These are phyloP conservation scores for Annona squamosa DNA, from an alignment of 164 flowering plant genomes.

Conservation along the genomic window DNA sequence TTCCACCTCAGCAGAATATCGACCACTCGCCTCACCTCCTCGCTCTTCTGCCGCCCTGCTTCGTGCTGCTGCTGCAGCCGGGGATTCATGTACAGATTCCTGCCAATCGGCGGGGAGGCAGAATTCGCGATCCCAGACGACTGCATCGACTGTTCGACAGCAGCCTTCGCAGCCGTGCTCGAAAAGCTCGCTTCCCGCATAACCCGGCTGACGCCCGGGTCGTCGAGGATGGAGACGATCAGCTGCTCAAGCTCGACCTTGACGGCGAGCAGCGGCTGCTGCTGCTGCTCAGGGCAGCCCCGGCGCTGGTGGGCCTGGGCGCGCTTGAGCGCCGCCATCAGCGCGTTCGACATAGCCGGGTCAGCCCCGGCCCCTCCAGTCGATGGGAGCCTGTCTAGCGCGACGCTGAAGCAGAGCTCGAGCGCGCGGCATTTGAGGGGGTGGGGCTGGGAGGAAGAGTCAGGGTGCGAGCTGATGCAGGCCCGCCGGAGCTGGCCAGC, in stretches of 20 bases:
- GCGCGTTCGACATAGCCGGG: slow-evolving; percentile 88
- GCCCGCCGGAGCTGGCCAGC: slow-evolving; percentile 79
- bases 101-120: slow-evolving; percentile 14
- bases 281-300: slow-evolving; percentile 95
- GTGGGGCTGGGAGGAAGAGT: slow-evolving; percentile 50
- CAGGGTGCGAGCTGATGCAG: slow-evolving; percentile 88
- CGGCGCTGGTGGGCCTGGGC: slow-evolving; percentile 97
- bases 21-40: slow-evolving; percentile 51
- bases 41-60: slow-evolving; percentile 39
- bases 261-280: slow-evolving; percentile 89
- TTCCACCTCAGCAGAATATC: slow-evolving; percentile 50
- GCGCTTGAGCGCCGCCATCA: slow-evolving; percentile 88
- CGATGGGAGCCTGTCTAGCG: slow-evolving; percentile 87
- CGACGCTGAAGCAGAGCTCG: slow-evolving; percentile 98
- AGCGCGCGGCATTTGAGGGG: slow-evolving; percentile 95
- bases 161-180: slow-evolving; percentile 87
- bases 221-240: slow-evolving; percentile 79
- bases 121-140: slow-evolving; percentile 22
- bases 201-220: slow-evolving; percentile 88
- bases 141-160: slow-evolving; percentile 67
- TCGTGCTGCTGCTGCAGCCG: slow-evolving; percentile 33
- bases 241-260: slow-evolving; percentile 96
- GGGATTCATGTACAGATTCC: slow-evolving; percentile 65
- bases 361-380: slow-evolving; percentile 39
- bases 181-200: slow-evolving; percentile 98